These are phyloP conservation scores for Warburgia ugandensis DNA, from an alignment of 164 flowering plant genomes.

Conservation along the genomic window DNA sequence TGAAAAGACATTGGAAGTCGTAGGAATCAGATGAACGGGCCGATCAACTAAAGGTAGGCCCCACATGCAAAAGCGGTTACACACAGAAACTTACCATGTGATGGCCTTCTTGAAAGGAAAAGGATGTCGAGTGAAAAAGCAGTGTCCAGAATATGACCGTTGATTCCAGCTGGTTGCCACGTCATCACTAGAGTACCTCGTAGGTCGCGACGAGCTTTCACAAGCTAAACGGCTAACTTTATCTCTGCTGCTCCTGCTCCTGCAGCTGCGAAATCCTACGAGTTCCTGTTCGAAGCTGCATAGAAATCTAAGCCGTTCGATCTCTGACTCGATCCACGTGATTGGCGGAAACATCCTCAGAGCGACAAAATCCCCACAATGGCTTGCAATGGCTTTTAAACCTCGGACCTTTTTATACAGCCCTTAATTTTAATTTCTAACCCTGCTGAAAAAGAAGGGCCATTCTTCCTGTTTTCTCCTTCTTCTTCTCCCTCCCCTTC, in stretches of 20 bases:
- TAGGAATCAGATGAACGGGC: no score
- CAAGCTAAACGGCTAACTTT: no score
- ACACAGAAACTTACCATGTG: no score
- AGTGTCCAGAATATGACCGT: constrained; percentile 27
- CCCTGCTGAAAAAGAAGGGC: no score
- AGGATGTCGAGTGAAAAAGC: no score
- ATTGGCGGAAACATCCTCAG: neutral
- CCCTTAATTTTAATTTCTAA: no score
- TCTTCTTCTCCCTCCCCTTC: neutral
- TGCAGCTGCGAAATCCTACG: neutral
- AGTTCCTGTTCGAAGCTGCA: neutral
- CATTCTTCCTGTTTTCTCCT: neutral
- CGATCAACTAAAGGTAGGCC: no score
- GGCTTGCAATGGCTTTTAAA: no score
- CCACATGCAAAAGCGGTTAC: no score
- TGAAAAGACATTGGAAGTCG: no score
- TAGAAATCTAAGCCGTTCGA: constrained; percentile 8
- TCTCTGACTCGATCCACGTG: constrained; percentile 6
- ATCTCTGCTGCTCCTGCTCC: neutral
- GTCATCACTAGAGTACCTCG: constrained; percentile 8
- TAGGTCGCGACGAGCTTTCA: neutral
- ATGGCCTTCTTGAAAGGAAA: no score
- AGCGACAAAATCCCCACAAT: constrained; percentile 13
- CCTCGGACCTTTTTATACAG: no score
- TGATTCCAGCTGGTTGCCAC: constrained; percentile 25